Conservation (phyloP, 1,139 yeast genomes). For the Blastobotrys capitulatus region DNA sequence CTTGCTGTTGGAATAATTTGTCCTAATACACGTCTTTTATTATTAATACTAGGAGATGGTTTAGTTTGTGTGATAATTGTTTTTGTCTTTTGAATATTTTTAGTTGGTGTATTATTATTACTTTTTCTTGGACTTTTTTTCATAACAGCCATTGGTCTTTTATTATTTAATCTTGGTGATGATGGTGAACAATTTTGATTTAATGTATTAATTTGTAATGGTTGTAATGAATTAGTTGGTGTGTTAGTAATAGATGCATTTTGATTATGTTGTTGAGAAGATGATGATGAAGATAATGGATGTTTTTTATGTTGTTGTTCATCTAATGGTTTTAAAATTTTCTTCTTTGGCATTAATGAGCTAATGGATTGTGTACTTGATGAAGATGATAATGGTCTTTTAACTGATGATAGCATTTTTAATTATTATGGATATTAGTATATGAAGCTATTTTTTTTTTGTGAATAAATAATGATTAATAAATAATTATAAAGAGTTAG, state of each 20-base stretch:
- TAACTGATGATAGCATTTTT: slow-evolving; percentile 1
- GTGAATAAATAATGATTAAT: neutral
- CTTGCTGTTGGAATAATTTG: neutral
- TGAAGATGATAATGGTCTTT: neutral
- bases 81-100: neutral
- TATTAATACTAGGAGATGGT: neutral
- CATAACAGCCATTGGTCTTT: neutral
- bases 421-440: neutral
- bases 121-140: neutral
- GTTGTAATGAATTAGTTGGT: too few species aligned
- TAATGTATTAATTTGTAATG: too few species aligned
- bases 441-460: too few species aligned
- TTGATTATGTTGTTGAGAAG: too few species aligned
- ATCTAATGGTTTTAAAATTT: neutral
- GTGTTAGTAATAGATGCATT: too few species aligned
- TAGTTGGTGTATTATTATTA: neutral
- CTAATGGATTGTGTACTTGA: neutral
- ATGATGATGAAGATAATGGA: neutral
- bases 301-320: neutral
- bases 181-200: too few species aligned
- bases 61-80: neutral
- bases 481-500: neutral
- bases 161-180: neutral
- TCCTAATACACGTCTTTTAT: slow-evolving; percentile 1
- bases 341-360: slow-evolving; percentile 1